Conservation (phyloP, 2,329 filamentous ascomycete genomes). For the Cordyceps farinosa region DNA sequence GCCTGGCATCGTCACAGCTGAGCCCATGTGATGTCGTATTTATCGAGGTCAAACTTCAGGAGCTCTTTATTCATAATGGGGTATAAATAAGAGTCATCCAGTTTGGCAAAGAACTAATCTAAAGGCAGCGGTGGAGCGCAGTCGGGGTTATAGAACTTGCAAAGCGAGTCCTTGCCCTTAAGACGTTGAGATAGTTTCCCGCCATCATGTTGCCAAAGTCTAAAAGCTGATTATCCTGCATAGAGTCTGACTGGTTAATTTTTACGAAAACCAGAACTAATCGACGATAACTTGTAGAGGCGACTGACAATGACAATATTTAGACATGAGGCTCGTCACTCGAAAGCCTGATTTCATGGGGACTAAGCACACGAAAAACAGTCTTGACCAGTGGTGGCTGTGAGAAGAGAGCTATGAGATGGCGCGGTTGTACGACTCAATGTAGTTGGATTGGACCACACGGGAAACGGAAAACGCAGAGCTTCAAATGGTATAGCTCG, state of each 20-base stretch:
- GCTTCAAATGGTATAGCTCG: too few relatives aligned
- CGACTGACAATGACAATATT: not conserved
- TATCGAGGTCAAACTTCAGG: constrained; percentile 47
- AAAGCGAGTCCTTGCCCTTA: constrained; percentile 51
- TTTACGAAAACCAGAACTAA: not conserved
- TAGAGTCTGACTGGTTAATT: not conserved
- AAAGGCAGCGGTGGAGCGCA: constrained; percentile 53
- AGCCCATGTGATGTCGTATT: constrained; percentile 53
- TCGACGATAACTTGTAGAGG: not conserved
- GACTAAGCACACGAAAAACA: not conserved
- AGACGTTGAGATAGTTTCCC: constrained; percentile 45
- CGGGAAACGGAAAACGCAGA: too few relatives aligned
- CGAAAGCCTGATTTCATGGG: not conserved
- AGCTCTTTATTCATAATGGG: constrained; percentile 35
- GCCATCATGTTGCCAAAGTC: constrained; percentile 25
- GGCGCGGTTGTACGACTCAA: too few relatives aligned
- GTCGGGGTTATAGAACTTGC: constrained; percentile 58
- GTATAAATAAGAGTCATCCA: constrained; percentile 28
- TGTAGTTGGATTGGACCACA: too few relatives aligned
- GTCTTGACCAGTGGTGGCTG: not conserved
- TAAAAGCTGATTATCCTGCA: not conserved
- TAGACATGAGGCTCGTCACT: too few relatives aligned
- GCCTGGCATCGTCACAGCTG: constrained; percentile 21
- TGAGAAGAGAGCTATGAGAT: too few relatives aligned
- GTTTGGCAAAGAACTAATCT: constrained; percentile 54